Conservation (phyloP, 2,329 filamentous ascomycete species). For the Phaeosphaeria sp. region DNA sequence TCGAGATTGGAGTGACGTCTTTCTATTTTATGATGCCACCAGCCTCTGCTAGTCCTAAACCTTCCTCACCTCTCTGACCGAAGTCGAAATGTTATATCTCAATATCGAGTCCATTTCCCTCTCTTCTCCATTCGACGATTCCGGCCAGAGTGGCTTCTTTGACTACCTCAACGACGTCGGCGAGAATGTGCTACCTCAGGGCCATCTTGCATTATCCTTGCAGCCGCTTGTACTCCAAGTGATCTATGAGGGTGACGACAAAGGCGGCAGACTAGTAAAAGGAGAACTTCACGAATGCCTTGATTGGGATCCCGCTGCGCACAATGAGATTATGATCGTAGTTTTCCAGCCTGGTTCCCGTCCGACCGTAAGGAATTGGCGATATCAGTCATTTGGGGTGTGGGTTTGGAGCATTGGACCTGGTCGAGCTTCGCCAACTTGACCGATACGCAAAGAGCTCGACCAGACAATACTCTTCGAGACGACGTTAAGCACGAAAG, state of each 20-base stretch:
- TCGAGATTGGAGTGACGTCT: background rate
- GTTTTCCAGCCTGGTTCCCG: background rate
- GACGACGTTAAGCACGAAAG: background rate
- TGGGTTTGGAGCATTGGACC: background rate
- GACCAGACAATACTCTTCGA: background rate
- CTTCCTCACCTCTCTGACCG: background rate
- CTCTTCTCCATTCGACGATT: background rate
- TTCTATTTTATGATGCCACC: background rate
- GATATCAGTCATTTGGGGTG: background rate
- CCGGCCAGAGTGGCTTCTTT: background rate
- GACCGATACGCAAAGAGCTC: background rate
- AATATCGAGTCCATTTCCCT: background rate
- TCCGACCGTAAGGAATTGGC: background rate
- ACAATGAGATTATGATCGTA: background rate
- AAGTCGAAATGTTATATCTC: background rate
- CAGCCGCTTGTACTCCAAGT: background rate
- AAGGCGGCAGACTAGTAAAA: background rate
- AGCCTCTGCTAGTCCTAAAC: background rate
- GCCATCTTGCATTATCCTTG: background rate
- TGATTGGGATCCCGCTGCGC: background rate
- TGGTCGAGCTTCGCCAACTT: background rate
- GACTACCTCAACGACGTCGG: background rate
- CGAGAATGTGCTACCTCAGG: background rate
- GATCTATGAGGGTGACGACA: background rate
- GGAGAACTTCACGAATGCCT: background rate